Evolutionary conservation across 2,329 filamentous ascomycete genomes (phyloP).

Genomic region (Fusarium drepaniforme): DNA sequence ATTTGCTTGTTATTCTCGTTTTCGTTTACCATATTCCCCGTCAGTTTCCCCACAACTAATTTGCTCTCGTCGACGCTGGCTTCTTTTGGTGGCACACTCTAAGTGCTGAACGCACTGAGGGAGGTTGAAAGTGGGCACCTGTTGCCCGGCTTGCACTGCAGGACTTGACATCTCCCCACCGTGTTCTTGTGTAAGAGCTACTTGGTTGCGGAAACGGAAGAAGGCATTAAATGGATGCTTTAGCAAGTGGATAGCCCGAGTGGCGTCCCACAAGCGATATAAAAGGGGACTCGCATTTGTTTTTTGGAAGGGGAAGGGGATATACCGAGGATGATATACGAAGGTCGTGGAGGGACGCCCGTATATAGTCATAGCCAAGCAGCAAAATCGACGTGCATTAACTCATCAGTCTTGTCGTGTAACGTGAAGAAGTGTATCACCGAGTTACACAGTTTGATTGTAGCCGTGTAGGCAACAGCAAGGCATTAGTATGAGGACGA

Average conservation of each 20-base stretch:
- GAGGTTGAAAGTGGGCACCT: not conserved
- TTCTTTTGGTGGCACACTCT: constrained; percentile 2
- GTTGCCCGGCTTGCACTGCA: not conserved
- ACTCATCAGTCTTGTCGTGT: not conserved
- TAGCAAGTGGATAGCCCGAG: not conserved
- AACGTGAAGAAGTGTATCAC: not conserved
- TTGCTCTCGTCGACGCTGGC: constrained; percentile 14
- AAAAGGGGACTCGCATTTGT: constrained; percentile 12
- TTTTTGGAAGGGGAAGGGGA: constrained; percentile 4
- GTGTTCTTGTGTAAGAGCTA: constrained; percentile 6
- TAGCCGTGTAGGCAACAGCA: not conserved
- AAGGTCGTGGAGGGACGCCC: constrained; percentile 3
- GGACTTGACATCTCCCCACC: not conserved
- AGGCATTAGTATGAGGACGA: not conserved
- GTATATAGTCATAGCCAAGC: constrained; percentile 9
- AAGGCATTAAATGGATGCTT: not conserved
- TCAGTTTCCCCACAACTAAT: not conserved
- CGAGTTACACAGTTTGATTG: not conserved
- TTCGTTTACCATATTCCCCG: constrained; percentile 1
- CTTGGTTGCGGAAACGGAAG: not conserved
- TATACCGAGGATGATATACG: not conserved
- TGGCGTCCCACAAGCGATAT: not conserved
- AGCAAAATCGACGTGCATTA: constrained; percentile 3
- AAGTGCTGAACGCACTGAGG: not conserved
- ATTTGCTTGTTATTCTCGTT: constrained; percentile 20